Base-by-base conservation (phyloP, 768 basidiomycete genomes). In the Xanthoconium purpureum region DNA sequence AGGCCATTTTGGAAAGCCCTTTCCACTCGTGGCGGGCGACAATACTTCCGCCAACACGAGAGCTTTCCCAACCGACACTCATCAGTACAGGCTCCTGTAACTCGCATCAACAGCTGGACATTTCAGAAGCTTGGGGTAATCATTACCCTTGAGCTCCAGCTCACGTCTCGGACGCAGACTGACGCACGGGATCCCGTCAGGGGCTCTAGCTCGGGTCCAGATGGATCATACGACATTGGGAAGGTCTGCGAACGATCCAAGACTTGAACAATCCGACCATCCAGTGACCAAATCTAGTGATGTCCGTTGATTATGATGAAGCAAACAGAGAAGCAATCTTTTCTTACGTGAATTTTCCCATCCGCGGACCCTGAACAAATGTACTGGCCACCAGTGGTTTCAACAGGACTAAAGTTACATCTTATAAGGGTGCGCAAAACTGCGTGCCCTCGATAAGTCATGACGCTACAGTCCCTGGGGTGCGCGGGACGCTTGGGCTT, bases 1-100 rank as follows among this genome's bases (percentile, higher is more conserved):
- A 77, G 0, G 72, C 70, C 75, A 84, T 81, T 72, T 93, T 95
- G 1, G 82, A 80, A 52, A 95, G 74, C 7, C 95, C 94, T 73
- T 95, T 97, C 92, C 94, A 99, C 73, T 98, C 92, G 63, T 99
- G 97, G 62, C 89, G 80, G 6, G 95, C 96, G 24, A 99, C 82
- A 42, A 85, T 80, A 37, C 92, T 94, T 13, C 87, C 84, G 18
- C 79, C 80, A 33, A 57, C 54, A 6, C 78, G 73, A 30, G 76
- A 75, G 38, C 75, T 79, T 42, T 88, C 85, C 96, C 97, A 98
- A 4, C 85, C 94, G 7, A 90, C 91, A 59, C 89, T 94, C 86
- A 99, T 89, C 46, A 99, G 68, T 20, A 89, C 85, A 38, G 96
- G 94, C 78, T 95, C 88, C 84, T 89, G 68, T 15, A 42, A 37